Evolutionary conservation across 306 rosid genomes (phyloP).

Genomic region (Medicago lupulina): DNA sequence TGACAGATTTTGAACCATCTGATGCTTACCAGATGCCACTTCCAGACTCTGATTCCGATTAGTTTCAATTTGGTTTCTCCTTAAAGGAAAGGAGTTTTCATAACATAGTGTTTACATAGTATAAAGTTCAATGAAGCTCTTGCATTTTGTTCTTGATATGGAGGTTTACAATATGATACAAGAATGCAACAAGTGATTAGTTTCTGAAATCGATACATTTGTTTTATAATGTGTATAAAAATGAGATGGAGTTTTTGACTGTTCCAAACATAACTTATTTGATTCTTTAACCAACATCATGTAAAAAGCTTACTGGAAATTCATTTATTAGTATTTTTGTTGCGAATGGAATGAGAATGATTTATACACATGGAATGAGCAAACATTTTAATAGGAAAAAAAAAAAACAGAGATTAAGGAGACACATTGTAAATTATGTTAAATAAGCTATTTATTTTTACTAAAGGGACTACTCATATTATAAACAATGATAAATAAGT

Average conservation of each 20-base stretch:
- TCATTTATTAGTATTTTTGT: background rate
- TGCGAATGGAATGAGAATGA: background rate
- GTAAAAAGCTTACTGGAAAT: background rate
- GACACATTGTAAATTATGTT: too few species aligned
- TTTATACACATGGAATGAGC: background rate
- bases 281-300: background rate
- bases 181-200: conserved; percentile 10
- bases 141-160: conserved; percentile 7
- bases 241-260: conserved; percentile 7
- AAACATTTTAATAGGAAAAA: too few species aligned
- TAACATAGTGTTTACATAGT: conserved; percentile 21
- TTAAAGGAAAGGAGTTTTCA: conserved; percentile 25
- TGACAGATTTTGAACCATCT: conserved; percentile 72
- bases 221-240: conserved; percentile 31
- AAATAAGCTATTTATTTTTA: too few species aligned
- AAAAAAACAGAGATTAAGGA: too few species aligned
- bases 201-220: background rate
- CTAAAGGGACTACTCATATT: too few species aligned
- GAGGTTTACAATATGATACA: conserved; percentile 1
- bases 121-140: background rate
- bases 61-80: conserved; percentile 39
- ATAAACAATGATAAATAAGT: too few species aligned
- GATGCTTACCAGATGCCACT: conserved; percentile 70
- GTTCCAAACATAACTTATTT: conserved; percentile 8
- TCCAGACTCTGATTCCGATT: conserved; percentile 78